These are phyloP conservation scores for Laburnicola sp. DNA, from an alignment of 2,329 filamentous ascomycete species.

Conservation along the genomic window DNA sequence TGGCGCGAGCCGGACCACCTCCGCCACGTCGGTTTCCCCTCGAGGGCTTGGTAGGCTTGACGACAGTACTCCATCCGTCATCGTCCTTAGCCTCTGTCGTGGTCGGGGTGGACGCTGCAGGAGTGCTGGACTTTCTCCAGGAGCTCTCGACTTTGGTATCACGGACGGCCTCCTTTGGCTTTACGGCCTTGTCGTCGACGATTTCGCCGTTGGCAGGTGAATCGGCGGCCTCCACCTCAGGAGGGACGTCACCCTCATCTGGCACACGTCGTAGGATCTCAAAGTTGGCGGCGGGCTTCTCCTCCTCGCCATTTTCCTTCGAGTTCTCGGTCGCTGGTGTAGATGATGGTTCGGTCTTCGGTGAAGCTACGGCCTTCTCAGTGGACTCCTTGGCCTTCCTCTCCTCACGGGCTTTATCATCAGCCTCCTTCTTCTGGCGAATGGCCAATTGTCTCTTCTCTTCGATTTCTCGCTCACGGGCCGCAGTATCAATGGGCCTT, in stretches of 20 bases:
- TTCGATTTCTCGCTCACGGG: constrained; percentile 85
- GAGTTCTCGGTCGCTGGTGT: constrained; percentile 36
- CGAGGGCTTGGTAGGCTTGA: constrained; percentile 49
- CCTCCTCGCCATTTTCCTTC: constrained; percentile 43
- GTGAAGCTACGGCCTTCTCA: constrained; percentile 60
- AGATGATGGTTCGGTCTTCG: constrained; percentile 53
- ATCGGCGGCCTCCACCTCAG: constrained; percentile 48
- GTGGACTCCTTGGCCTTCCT: constrained; percentile 57
- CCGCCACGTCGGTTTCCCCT: constrained; percentile 47
- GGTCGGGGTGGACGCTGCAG: constrained; percentile 40
- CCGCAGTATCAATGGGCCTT: constrained; percentile 88
- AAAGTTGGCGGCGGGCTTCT: constrained; percentile 55
- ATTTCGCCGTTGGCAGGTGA: constrained; percentile 55
- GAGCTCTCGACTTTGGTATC: constrained; percentile 47
- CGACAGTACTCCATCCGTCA: constrained; percentile 59
- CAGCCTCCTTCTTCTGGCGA: constrained; percentile 82
- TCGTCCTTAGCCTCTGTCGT: constrained; percentile 55
- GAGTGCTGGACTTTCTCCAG: constrained; percentile 43
- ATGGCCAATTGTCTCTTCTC: constrained; percentile 77
- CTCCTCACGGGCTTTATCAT: constrained; percentile 80
- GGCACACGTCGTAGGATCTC: constrained; percentile 58
- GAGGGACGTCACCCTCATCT: constrained; percentile 37
- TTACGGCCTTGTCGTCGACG: constrained; percentile 57
- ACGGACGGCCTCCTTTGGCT: constrained; percentile 59
- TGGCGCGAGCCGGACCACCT: constrained; percentile 46